Percentiles rank a stretch among this genome's conserved stretches.
Evolutionary conservation across 2,329 filamentous ascomycete species (phyloP).

Genomic region (Cladosporium sp.): DNA sequence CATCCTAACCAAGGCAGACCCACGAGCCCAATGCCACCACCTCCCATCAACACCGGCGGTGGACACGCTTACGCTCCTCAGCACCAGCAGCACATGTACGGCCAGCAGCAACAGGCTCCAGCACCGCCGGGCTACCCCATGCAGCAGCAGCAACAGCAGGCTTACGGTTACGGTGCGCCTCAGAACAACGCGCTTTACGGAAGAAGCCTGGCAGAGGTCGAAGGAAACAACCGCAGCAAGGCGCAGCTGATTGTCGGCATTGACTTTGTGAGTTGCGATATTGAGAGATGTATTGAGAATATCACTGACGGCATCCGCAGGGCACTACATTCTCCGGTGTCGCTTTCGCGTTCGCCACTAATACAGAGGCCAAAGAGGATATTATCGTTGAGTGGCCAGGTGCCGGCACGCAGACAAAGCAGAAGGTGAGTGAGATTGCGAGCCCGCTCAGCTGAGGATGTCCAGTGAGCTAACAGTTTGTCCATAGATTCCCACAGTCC

Average conservation of each 20-base stretch:
- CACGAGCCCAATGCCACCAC: constrained; percentile 45
- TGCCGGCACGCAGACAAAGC: constrained; percentile 95
- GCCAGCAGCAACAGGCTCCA: constrained; percentile 30
- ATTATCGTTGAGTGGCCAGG: constrained; percentile 99
- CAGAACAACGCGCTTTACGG: constrained; percentile 25
- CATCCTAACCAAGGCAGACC: constrained; percentile 50
- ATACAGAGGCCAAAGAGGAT: constrained; percentile 96
- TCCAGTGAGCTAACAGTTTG: neutral
- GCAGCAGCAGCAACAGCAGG: constrained; percentile 30
- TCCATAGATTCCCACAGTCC: constrained; percentile 90
- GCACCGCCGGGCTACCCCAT: constrained; percentile 40
- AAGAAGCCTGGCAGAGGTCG: constrained; percentile 61
- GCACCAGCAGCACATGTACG: constrained; percentile 45
- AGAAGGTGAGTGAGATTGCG: constrained; percentile 77
- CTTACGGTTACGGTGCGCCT: constrained; percentile 21
- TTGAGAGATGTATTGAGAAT: neutral
- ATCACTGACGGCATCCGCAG: constrained; percentile 47
- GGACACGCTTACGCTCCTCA: constrained; percentile 52
- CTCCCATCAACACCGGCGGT: constrained; percentile 50
- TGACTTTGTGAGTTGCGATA: constrained; percentile 73
- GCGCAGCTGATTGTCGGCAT: constrained; percentile 98
- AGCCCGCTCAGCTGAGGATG: neutral
- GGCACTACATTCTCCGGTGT: constrained; percentile 98
- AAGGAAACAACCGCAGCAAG: constrained; percentile 86
- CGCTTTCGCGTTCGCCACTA: constrained; percentile 88